Evolutionary conservation across 148 eudicot species (phyloP).

Genomic region (Gaultheria prostrata): DNA sequence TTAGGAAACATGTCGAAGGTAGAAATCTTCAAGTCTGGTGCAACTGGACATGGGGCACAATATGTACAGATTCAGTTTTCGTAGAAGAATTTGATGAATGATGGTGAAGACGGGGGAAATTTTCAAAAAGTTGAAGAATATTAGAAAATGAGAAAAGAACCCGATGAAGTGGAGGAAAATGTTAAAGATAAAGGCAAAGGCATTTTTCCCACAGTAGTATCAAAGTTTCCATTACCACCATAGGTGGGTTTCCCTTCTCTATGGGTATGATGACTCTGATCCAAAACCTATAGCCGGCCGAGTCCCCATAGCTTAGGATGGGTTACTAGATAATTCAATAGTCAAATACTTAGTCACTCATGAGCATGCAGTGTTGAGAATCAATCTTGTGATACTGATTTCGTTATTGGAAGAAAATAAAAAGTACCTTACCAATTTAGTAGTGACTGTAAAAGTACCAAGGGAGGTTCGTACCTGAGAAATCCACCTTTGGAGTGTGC

Average conservation of each 20-base stretch:
- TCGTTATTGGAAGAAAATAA: background rate
- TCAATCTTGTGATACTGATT: background rate
- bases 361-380: background rate
- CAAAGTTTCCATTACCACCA: background rate
- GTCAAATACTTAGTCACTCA: background rate
- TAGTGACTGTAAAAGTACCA: background rate
- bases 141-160: background rate
- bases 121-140: background rate
- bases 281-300: background rate
- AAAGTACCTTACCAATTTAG: background rate
- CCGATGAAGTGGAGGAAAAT: background rate
- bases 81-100: background rate
- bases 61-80: background rate
- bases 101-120: background rate
- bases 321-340: background rate
- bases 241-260: background rate
- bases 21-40: background rate
- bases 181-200: background rate
- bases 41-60: background rate
- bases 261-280: background rate
- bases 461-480: slow-evolving; percentile 39
- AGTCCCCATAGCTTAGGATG: background rate
- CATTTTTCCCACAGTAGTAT: background rate
- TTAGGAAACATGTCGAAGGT: background rate
- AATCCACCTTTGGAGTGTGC: slow-evolving; percentile 52